A percentile compares a stretch with the other conserved stretches of the same genome.
Evolutionary conservation across 78 protist genomes (phyloP).

Genomic region (Pigoraptor vietnamica): DNA sequence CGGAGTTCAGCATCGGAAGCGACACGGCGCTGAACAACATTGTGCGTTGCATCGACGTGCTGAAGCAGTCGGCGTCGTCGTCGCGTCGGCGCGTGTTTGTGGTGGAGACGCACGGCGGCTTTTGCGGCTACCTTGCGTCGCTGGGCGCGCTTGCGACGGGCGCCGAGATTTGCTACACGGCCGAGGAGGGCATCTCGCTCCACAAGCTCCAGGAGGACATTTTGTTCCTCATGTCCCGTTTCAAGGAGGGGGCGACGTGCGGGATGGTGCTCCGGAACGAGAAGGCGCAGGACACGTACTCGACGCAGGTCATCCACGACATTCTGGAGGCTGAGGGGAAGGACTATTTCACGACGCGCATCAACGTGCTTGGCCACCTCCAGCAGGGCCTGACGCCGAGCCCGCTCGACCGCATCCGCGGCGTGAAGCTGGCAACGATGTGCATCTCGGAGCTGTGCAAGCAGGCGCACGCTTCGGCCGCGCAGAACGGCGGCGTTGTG

Average conservation of each 20-base stretch:
- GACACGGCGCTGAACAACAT: constrained; percentile 74
- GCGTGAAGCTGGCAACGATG: not conserved
- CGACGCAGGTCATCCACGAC: constrained; percentile 35
- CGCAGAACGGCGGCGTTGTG: not conserved
- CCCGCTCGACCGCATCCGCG: constrained; percentile 46
- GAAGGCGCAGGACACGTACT: constrained; percentile 28
- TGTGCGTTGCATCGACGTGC: constrained; percentile 47
- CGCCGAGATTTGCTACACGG: constrained; percentile 46
- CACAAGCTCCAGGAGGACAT: not conserved
- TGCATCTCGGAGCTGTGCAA: not conserved
- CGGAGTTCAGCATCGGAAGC: constrained; percentile 47
- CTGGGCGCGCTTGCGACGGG: constrained; percentile 44
- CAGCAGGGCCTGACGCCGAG: constrained; percentile 69
- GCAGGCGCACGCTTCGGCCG: not conserved
- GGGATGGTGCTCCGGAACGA: constrained; percentile 45
- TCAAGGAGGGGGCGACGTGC: not conserved
- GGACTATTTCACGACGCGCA: constrained; percentile 34
- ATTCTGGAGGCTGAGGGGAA: constrained; percentile 47
- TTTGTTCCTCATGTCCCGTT: not conserved
- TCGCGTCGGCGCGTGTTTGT: constrained; percentile 58
- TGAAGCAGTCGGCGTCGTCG: constrained; percentile 59
- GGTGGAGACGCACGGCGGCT: constrained; percentile 64
- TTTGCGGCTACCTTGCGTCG: constrained; percentile 56
- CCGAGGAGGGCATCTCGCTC: constrained; percentile 22
- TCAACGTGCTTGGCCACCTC: constrained; percentile 55